These are phyloP conservation scores for Pyrenochaeta sp. DNA, from an alignment of 2,329 filamentous ascomycete species.

Conservation along the genomic window DNA sequence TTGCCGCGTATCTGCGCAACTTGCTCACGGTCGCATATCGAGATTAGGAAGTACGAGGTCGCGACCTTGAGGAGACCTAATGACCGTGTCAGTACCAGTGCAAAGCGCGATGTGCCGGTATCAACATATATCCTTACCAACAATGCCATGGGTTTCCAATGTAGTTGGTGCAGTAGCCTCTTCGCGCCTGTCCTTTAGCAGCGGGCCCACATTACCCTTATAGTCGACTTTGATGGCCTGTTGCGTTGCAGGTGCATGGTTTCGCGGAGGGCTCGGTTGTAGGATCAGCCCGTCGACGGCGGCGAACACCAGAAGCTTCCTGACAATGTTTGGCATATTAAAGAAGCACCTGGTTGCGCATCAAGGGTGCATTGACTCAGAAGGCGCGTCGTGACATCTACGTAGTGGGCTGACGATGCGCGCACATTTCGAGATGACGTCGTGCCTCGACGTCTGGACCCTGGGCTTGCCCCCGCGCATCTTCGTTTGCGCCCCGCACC, in stretches of 20 bases:
- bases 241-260: conserved; percentile 62
- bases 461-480: conserved; percentile 3
- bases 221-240: conserved; percentile 76
- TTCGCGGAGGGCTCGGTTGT: conserved; percentile 70
- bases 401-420: background rate
- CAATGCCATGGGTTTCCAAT: conserved; percentile 61
- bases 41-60: conserved; percentile 81
- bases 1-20: conserved; percentile 86
- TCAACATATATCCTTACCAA: conserved; percentile 58
- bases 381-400: background rate
- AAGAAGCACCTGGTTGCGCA: conserved; percentile 1
- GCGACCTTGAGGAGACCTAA: conserved; percentile 87
- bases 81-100: background rate
- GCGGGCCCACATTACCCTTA: conserved; percentile 62
- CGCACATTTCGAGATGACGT: conserved; percentile 4
- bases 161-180: conserved; percentile 49
- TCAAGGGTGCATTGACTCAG: conserved; percentile 2
- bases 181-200: conserved; percentile 52
- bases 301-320: conserved; percentile 82
- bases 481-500: conserved; percentile 11
- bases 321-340: conserved; percentile 77
- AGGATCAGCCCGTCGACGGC: conserved; percentile 84
- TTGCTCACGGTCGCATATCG: conserved; percentile 85
- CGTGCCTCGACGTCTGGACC: background rate
- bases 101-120: background rate